These are phyloP conservation scores for Papilionanthe hybrid DNA, from an alignment of 116 monocot genomes.

Conservation along the genomic window DNA sequence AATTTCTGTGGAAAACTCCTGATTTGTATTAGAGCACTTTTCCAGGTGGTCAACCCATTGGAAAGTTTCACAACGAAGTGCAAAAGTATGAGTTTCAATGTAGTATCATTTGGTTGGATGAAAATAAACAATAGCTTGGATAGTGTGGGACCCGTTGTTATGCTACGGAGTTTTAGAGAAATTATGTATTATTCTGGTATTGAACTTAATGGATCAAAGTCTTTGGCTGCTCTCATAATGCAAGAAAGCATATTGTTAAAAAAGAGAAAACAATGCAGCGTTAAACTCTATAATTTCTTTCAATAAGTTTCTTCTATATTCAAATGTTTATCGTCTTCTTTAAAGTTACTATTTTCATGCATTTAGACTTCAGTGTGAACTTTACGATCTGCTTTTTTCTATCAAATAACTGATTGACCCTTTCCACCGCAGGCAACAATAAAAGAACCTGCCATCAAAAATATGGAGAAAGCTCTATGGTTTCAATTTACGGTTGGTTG, in stretches of 20 bases:
- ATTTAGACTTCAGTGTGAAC: not conserved
- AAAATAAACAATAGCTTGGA: too few relatives aligned
- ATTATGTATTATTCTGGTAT: not conserved
- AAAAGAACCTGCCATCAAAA: conserved; percentile 79
- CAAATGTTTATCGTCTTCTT: not conserved
- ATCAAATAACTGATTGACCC: not conserved
- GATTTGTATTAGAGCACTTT: too few relatives aligned
- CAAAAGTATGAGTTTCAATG: too few relatives aligned
- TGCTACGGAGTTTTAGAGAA: not conserved
- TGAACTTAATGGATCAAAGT: not conserved
- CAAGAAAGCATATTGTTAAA: too few relatives aligned
- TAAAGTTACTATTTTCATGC: not conserved
- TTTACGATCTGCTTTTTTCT: not conserved
- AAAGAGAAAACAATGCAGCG: too few relatives aligned
- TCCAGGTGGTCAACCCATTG: too few relatives aligned
- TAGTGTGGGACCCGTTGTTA: not conserved
- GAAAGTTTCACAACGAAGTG: too few relatives aligned
- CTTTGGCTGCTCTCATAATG: too few relatives aligned
- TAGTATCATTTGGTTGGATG: too few relatives aligned
- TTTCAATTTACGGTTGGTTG: conserved; percentile 82
- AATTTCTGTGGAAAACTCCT: too few relatives aligned
- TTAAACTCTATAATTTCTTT: too few relatives aligned
- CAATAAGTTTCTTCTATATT: not conserved
- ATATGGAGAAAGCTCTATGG: conserved; percentile 95
- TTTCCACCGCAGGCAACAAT: conserved; percentile 61